Percentiles rank a stretch among this genome's conserved stretches.
phyloP scores from a whole-genome alignment of 225 moss, liverwort and hornwort genomes.

The Straminergon stramineum region DNA sequence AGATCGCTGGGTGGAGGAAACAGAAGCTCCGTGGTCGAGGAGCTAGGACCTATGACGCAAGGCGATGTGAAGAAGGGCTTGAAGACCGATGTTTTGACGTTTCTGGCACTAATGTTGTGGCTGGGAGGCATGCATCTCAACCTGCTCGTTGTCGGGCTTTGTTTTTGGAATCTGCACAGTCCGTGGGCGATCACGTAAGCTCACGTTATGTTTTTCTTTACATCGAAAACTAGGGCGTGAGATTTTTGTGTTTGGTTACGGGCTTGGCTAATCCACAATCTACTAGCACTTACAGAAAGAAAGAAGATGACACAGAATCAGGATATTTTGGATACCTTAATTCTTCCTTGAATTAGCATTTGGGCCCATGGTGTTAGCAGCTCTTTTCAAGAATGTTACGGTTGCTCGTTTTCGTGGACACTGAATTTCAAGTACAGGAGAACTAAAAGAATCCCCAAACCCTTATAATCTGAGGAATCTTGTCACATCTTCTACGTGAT shows the following conservation, averaged over 20 bases:
- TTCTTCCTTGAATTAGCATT: background rate
- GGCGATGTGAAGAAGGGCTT: background rate
- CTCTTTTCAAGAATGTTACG: background rate
- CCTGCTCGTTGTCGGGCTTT: constrained; percentile 3
- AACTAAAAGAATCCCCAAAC: background rate
- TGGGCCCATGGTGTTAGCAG: background rate
- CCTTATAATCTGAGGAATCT: background rate
- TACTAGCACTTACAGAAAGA: no score
- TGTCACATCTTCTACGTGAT: background rate
- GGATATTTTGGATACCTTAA: background rate
- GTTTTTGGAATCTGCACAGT: constrained; percentile 10
- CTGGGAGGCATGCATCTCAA: constrained; percentile 35
- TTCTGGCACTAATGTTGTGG: constrained; percentile 30
- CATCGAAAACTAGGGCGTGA: background rate
- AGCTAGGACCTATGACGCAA: background rate
- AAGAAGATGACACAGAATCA: background rate
- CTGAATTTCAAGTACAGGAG: background rate
- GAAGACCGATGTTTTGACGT: background rate
- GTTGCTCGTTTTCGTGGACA: background rate
- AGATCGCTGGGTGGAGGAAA: background rate
- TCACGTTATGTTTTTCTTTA: background rate
- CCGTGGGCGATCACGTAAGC: constrained; percentile 25
- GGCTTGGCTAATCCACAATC: background rate
- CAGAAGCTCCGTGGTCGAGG: background rate
- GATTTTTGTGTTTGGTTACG: background rate